Evolutionary conservation across 306 rosid genomes (phyloP), one percentile per base, ranked within the genome.

Genomic region (Quercus aquifolioides): DNA sequence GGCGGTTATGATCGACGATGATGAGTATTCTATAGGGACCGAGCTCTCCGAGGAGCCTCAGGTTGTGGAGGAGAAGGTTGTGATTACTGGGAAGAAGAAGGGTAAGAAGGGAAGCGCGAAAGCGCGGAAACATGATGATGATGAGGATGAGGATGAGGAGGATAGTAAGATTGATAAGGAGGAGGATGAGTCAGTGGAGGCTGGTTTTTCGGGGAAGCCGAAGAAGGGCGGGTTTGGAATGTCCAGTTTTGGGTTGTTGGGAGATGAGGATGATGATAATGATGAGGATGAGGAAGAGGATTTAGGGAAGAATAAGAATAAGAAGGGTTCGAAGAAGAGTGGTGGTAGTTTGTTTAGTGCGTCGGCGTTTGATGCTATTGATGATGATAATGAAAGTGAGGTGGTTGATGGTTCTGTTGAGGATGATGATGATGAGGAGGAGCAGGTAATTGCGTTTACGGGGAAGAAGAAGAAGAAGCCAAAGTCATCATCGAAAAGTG

Each of bases 261-360:
- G 86, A 28, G 95, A 86, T 6, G 92, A 82, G 43, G 83, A 54
- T 18, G 58, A 33, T 3, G 78, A 80, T 23, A 87, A 69, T 10
- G 86, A 60, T 6, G 88, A 56, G 43, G 86, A 81, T 5, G 92
- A 81, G 12, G 90, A 80, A 3, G 89, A 82, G 28, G 95, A 83
- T 82, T 57, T 83, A 0, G 91, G 96, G 19, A 92, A 85, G 94
- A 92, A 94, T 86, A 92, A 85, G 94, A 92, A 94, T 84, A 90
- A 89, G 80, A 93, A 87, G 82, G 82, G 76, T 26, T 79, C 85
- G 0, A 91, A 89, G 81, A 91, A 87, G 78, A 77, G 82, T 18
- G 80, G 89, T 51, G 88, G 81, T 60, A 88, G 87, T 83, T 78
- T 83, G 90, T 91, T 90, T 28, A 1, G 72, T 3, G 84, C 89